Percentiles rank a stretch among this genome's conserved stretches.
Evolutionary conservation across 306 rosid genomes (phyloP).

Genomic region (Morella rubra): DNA sequence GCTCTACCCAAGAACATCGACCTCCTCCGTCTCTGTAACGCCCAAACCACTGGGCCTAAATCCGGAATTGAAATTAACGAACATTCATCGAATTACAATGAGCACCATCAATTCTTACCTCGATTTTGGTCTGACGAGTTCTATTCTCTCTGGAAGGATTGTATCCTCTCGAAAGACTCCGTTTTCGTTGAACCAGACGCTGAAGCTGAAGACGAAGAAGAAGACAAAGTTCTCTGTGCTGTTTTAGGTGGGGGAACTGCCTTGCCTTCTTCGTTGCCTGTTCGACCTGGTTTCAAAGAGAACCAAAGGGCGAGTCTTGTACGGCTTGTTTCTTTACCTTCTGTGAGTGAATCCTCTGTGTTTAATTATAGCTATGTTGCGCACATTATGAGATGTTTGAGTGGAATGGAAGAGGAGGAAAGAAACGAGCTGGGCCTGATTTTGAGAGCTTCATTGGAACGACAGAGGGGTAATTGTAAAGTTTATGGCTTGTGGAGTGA

Average conservation of each 20-base stretch:
- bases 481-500: slow-evolving; percentile 84
- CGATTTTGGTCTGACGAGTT: slow-evolving; percentile 73
- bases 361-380: slow-evolving; percentile 55
- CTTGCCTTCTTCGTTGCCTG: slow-evolving; percentile 28
- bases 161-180: slow-evolving; percentile 60
- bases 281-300: slow-evolving; percentile 41
- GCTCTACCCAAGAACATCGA: slow-evolving; percentile 93
- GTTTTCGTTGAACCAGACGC: slow-evolving; percentile 32
- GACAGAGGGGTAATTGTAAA: slow-evolving; percentile 43
- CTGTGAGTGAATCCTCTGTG: slow-evolving; percentile 16
- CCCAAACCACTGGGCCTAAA: slow-evolving; percentile 25
- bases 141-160: slow-evolving; percentile 56
- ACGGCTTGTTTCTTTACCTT: slow-evolving; percentile 42
- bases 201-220: slow-evolving; percentile 8
- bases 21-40: slow-evolving; percentile 60
- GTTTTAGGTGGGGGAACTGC: slow-evolving; percentile 33
- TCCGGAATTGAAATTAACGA: slow-evolving; percentile 17
- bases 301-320: slow-evolving; percentile 47
- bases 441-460: slow-evolving; percentile 49
- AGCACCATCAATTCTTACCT: slow-evolving; percentile 23
- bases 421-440: slow-evolving; percentile 57
- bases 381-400: slow-evolving; percentile 60
- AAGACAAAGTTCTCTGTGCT: slow-evolving; percentile 10
- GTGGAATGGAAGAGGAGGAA: slow-evolving; percentile 55
- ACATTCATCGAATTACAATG: slow-evolving; percentile 9